Evolutionary conservation across 2,329 filamentous ascomycete species (phyloP).

Genomic region (Fusarium sp.): DNA sequence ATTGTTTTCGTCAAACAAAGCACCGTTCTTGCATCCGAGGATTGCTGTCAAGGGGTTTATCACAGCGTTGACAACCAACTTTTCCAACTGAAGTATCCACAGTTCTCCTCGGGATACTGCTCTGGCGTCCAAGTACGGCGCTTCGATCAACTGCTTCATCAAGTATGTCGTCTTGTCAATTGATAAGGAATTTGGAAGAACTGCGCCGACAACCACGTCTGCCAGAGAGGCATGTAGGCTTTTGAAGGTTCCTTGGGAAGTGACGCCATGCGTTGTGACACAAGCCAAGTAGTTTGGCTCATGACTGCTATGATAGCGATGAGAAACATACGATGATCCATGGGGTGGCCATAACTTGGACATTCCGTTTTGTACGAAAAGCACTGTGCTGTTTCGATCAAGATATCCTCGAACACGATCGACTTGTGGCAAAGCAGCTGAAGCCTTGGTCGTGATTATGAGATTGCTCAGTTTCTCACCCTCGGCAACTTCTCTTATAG

Average conservation of each 20-base stretch:
- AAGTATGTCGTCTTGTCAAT: conserved; percentile 51
- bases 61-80: conserved; percentile 81
- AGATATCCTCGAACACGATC: conserved; percentile 70
- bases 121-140: conserved; percentile 57
- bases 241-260: conserved; percentile 60
- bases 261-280: conserved; percentile 68
- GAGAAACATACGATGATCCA: conserved; percentile 55
- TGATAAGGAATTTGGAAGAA: conserved; percentile 48
- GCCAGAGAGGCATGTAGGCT: conserved; percentile 65
- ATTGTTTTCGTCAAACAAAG: conserved; percentile 70
- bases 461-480: conserved; percentile 72
- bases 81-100: conserved; percentile 80
- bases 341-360: conserved; percentile 70
- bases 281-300: conserved; percentile 79
- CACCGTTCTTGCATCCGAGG: conserved; percentile 81
- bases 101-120: conserved; percentile 57
- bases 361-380: conserved; percentile 90
- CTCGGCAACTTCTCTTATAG: conserved; percentile 54
- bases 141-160: conserved; percentile 54
- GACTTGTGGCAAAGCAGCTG: conserved; percentile 71
- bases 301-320: conserved; percentile 52
- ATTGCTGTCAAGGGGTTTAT: conserved; percentile 89
- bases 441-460: conserved; percentile 81
- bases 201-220: conserved; percentile 59
- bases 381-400: conserved; percentile 74